Conservation (phyloP, 345 rosid genomes). For the Carallia pectinifolia region DNA sequence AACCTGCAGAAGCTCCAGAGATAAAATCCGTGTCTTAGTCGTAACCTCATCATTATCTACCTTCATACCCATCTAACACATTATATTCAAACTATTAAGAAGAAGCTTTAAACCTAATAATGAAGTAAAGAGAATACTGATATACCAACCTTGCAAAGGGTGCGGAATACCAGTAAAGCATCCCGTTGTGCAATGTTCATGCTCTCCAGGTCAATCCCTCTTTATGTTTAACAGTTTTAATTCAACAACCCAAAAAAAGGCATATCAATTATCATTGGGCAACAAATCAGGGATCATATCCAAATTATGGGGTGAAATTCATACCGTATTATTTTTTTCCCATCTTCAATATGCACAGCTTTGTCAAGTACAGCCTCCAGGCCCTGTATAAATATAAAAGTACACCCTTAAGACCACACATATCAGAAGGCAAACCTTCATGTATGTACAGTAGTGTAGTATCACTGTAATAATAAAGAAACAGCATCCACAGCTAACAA, state of each 20-base stretch:
- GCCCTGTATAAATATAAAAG: conserved; percentile 49
- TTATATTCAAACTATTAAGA: conserved; percentile 19
- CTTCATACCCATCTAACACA: conserved; percentile 92
- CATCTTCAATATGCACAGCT: conserved; percentile 94
- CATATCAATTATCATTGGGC: background rate
- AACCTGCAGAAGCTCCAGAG: conserved; percentile 99
- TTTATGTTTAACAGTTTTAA: conserved; percentile 20
- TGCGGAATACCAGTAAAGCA: conserved; percentile 91
- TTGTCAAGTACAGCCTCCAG: conserved; percentile 97
- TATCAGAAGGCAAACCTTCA: background rate
- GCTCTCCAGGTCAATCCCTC: conserved; percentile 95
- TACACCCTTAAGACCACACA: conserved; percentile 10
- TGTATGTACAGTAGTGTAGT: background rate
- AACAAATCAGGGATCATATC: conserved; percentile 10
- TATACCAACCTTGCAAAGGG: conserved; percentile 91
- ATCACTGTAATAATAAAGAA: no score
- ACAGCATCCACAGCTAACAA: no score
- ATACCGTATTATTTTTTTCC: conserved; percentile 83
- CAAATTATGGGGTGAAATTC: conserved; percentile 5
- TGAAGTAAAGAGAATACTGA: conserved; percentile 9
- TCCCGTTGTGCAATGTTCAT: conserved; percentile 91
- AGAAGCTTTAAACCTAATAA: conserved; percentile 21
- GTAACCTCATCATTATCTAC: conserved; percentile 96
- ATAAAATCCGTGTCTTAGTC: conserved; percentile 79
- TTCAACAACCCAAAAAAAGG: background rate